Conservation (phyloP, 352 stramenopile genomes). For the Pythium dissotocum region DNA sequence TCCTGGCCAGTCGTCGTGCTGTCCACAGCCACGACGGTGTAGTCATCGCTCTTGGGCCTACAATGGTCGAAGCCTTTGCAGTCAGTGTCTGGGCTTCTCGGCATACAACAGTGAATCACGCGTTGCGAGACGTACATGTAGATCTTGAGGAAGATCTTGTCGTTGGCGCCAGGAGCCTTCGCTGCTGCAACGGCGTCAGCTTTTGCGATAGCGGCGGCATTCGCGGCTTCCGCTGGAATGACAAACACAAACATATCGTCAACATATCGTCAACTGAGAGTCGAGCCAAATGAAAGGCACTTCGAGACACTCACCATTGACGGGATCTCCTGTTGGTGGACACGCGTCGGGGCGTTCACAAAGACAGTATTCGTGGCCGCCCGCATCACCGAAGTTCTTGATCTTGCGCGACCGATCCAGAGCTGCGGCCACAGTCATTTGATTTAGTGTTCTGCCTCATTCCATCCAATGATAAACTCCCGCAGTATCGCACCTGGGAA, state of each 20-base stretch:
- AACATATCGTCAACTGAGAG: background rate
- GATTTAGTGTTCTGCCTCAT: no score
- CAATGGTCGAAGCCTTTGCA: background rate
- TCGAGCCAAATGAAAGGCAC: no score
- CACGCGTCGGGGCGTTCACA: constrained; percentile 86
- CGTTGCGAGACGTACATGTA: constrained; percentile 58
- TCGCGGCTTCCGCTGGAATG: constrained; percentile 22
- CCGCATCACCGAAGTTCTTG: constrained; percentile 90
- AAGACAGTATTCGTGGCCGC: constrained; percentile 85
- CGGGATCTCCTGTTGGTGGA: constrained; percentile 60
- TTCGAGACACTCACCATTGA: constrained; percentile 15
- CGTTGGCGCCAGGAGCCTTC: constrained; percentile 52
- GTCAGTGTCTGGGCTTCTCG: no score
- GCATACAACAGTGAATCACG: no score
- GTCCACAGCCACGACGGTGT: constrained; percentile 87
- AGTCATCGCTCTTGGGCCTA: constrained; percentile 88
- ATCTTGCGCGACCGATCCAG: constrained; percentile 86
- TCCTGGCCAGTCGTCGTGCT: constrained; percentile 77
- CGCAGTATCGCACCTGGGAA: constrained; percentile 55
- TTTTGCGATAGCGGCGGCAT: constrained; percentile 22
- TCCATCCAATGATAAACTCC: background rate
- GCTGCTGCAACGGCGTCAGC: constrained; percentile 35
- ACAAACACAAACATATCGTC: background rate
- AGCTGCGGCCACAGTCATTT: constrained; percentile 30
- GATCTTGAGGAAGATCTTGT: constrained; percentile 88